phyloP scores from a whole-genome alignment of 306 rosid species.

The Cicer cuneatum region DNA sequence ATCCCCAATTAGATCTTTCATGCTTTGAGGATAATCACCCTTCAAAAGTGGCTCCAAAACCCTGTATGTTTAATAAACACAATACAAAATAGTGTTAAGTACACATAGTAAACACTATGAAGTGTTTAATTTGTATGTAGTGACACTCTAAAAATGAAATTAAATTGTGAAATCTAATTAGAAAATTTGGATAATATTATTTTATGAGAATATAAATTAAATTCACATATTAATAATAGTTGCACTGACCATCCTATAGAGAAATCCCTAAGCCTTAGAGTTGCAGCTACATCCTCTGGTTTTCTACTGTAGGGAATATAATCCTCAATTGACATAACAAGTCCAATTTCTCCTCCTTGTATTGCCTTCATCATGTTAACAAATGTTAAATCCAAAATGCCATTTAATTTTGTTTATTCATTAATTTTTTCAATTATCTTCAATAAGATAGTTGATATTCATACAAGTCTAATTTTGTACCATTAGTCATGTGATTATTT shows the following conservation, averaged over 20 bases:
- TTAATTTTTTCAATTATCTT: background rate
- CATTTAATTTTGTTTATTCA: background rate
- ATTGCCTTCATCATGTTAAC: slow-evolving; percentile 31
- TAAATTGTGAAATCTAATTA: too few relatives aligned
- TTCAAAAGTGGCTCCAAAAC: slow-evolving; percentile 36
- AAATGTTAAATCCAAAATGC: background rate
- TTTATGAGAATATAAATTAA: too few relatives aligned
- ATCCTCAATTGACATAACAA: slow-evolving; percentile 34
- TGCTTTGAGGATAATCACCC: slow-evolving; percentile 44
- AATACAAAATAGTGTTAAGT: background rate
- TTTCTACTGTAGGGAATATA: slow-evolving; percentile 39
- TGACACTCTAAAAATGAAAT: too few relatives aligned
- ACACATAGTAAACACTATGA: too few relatives aligned
- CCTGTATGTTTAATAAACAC: slow-evolving; percentile 24
- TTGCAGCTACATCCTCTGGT: slow-evolving; percentile 48
- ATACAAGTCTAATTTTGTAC: too few relatives aligned
- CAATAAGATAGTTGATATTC: background rate
- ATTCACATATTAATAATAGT: too few relatives aligned
- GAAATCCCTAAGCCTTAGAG: slow-evolving; percentile 47
- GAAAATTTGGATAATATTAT: too few relatives aligned
- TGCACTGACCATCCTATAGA: slow-evolving; percentile 49
- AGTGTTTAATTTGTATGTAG: too few relatives aligned
- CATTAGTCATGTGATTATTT: too few relatives aligned
- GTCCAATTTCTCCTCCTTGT: slow-evolving; percentile 58
- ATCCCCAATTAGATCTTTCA: slow-evolving; percentile 41